Evolutionary conservation across 2,329 filamentous ascomycete genomes (phyloP), one percentile per base, ranked within the genome.

Genomic region (Aspergillus fumigatus): DNA sequence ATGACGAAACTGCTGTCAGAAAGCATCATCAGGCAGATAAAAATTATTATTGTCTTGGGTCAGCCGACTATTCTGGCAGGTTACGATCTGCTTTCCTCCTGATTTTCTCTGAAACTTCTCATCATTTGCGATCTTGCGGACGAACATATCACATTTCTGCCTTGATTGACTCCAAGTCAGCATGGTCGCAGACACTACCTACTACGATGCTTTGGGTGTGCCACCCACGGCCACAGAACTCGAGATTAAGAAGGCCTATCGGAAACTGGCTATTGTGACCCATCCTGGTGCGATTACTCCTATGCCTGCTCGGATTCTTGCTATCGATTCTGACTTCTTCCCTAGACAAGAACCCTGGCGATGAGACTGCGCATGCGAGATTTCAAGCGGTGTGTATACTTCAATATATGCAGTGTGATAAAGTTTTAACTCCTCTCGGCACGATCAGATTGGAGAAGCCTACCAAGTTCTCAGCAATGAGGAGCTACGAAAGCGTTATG

Each of bases 171-270:
- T 8, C 25, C 54, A 49, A 52, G 55, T 56, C 62, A 80, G 69
- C 70, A 95, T 95, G 91, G 91, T 94, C 67, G 89, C 88, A 68
- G 91, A 96, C 75, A 95, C 90, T 57, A 79, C 85, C 66, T 96
- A 96, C 77, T 95, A 95, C 77, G 92, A 96, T 76, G 86, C 85
- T 66, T 82, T 97, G 41, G 90, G 89, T 70, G 92, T 97, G 68
- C 81, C 87, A 77, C 88, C 91, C 63, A 90, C 88, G 55, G 93
- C 92, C 29, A 88, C 90, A 41, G 90, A 93, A 73, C 84, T 96
- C 51, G 92, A 97, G 73, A 97, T 97, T 77, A 97, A 97, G 77
- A 96, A 96, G 79, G 92, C 92, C 27, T 97, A 97, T 77, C 86
- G 92, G 72, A 97, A 93, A 78, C 84, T 94, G 65, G 94, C 94